phyloP scores from a whole-genome alignment of 2,329 filamentous ascomycete genomes.

The Diaporthe longicolla region DNA sequence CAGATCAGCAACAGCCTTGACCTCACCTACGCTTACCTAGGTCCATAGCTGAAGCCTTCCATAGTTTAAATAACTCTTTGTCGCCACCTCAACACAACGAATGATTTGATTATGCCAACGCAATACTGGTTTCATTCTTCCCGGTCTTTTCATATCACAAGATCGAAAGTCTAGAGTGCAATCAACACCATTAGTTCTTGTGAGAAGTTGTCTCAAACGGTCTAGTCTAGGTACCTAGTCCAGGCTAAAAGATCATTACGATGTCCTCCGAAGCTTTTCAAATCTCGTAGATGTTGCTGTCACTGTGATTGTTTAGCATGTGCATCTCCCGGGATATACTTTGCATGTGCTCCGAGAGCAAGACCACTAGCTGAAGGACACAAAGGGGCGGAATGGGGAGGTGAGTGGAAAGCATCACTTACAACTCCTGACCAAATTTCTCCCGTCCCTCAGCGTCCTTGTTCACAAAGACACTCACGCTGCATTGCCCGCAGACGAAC shows the following conservation, averaged over 20 bases:
- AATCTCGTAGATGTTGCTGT: slow-evolving; percentile 49
- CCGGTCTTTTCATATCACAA: background rate
- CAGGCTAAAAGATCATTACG: background rate
- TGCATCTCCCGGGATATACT: no score
- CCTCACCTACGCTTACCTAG: background rate
- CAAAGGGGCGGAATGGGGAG: background rate
- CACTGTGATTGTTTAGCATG: slow-evolving; percentile 40
- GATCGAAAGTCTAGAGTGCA: background rate
- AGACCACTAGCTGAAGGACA: rapidly evolving
- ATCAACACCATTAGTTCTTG: background rate
- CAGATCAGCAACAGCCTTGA: background rate
- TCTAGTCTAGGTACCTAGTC: background rate
- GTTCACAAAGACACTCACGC: slow-evolving; percentile 73
- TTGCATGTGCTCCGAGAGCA: background rate
- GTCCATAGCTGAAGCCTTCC: background rate
- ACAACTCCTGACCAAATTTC: slow-evolving; percentile 58
- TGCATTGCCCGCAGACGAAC: slow-evolving; percentile 69
- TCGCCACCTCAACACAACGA: no score
- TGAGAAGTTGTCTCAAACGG: background rate
- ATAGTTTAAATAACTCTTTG: no score
- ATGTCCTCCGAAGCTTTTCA: slow-evolving; percentile 21
- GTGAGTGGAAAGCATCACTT: slow-evolving; percentile 44
- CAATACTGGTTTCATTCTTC: background rate
- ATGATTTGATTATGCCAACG: background rate
- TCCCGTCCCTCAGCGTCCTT: slow-evolving; percentile 65